Base-by-base conservation (phyloP, 2,329 filamentous ascomycete genomes). In the Chaetomium olivaceum region DNA sequence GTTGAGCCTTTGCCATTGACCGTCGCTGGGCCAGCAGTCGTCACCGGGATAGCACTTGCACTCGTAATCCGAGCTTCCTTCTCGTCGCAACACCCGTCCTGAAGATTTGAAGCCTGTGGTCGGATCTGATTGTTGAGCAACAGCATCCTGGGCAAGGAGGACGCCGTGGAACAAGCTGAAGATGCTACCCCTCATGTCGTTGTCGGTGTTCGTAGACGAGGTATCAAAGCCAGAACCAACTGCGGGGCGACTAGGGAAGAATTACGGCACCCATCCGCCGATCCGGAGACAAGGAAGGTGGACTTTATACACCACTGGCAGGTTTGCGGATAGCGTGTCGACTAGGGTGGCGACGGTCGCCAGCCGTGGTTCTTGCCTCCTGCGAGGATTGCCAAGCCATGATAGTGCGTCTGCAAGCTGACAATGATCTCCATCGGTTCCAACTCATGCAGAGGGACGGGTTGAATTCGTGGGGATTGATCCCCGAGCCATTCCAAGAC, bases 1-100 rank as follows among this genome's bases (percentile, higher is more conserved):
- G 69, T 80, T 79, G 31, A 80, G 65, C 12, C 54, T 55, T 4
- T 70, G 61, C 71, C 71, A 75, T n/a, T 70, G 50, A 14, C 27
- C 48, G 1, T 43, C 25, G 31, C 60, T 65, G 11, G 72, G 73
- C 73, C 73, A 75, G 67, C 71, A 73, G 8, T 27, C 16, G 58
- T 75, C 73, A 14, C 70, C 73, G 0, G 66, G 67, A 58, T 69
- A 70, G 58, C 72, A 73, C 58, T 74, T 75, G 71, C 74, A 75
- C 4, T 68, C 25, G 69, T 73, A 74, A 19, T 65, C 63, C 7
- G 55, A 33, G 16, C 70, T 68, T 23, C 69, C 65, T 64, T 69
- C 69, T 2, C 25, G 69, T 11, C 62, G 58, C 16, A 63, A 25
- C n/a, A 67, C 67, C 69, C 67, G 67, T 23, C 66, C 66, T 27